Evolutionary conservation across 1,284 basidiomycete genomes (phyloP).

Genomic region (Malassezia yamatoensis): DNA sequence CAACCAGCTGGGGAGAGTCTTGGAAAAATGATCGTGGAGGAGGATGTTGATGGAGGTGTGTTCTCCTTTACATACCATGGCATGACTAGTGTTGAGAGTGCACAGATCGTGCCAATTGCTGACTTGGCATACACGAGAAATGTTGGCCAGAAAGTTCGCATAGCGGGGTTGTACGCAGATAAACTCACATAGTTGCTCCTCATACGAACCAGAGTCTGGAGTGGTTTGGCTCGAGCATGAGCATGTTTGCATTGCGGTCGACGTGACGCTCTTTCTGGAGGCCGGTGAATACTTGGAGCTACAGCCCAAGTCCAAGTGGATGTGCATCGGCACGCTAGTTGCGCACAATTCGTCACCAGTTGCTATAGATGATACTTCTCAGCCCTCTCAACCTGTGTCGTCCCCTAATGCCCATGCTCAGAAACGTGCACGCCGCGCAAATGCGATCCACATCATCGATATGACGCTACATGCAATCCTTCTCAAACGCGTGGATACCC

Average conservation of each 20-base stretch:
- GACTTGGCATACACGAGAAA: constrained; percentile 1
- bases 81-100: constrained; percentile 5
- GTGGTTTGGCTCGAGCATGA: constrained; percentile 8
- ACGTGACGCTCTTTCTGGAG: constrained; percentile 10
- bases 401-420: neutral
- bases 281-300: neutral
- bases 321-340: constrained; percentile 15
- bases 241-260: neutral
- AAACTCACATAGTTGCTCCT: constrained; percentile 5
- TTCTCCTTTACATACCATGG: neutral
- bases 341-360: neutral
- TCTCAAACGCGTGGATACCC: constrained; percentile 2
- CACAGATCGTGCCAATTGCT: constrained; percentile 7
- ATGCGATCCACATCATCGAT: neutral
- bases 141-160: constrained; percentile 10
- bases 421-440: neutral
- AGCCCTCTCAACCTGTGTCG: neutral
- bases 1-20: no score
- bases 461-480: constrained; percentile 10
- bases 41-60: neutral
- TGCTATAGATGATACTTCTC: neutral
- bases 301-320: constrained; percentile 1
- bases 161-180: constrained; percentile 13
- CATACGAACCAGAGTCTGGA: constrained; percentile 1
- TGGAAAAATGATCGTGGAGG: constrained; percentile 2